Evolutionary conservation across 1,284 basidiomycete genomes (phyloP), one percentile per base, ranked within the genome.

Genomic region (Cryptococcus neoformans): DNA sequence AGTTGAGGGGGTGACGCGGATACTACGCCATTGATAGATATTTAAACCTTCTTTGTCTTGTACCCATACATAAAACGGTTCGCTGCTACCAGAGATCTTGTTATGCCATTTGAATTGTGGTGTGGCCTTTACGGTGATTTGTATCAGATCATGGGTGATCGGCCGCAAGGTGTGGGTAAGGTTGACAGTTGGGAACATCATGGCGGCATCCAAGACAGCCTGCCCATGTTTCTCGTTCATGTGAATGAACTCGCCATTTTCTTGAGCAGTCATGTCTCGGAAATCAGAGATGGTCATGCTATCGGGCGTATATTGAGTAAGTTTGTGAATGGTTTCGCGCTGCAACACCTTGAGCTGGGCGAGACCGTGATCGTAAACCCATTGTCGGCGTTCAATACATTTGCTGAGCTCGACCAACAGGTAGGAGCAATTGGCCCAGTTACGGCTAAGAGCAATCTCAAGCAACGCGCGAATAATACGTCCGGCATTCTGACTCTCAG

Each of bases 51-150:
- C 83, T 38, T 88, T 82, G 68, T 95, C 92, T 78, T 99, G 93
- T 6, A 97, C 81, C 95, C 96, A 99, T 49, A 99, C 78, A 85
- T 92, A 96, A 78, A 99, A 97, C 1, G 92, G 88, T 74, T 99
- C 92, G 0, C 81, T 80, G 3, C 79, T 80, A 0, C 89, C 90
- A 63, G 96, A 93, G 4, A 87, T 68, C 71, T 85, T 88, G 36
- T 81, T 70, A 66, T 82, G 89, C 96, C 96, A 99, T n/a, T 83
- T 83, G 72, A 99, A 99, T 8, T 81, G 78, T 21, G 85, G 84
- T 17, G 79, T 79, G 41, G 92, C 81, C 0, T 79, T 80, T 44
- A 94, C 82, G 3, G 81, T 81, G 49, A 99, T 84, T 64, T 87
- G 88, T 42, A 99, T 83, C 17, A 96, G 82, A 70, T 95, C 90